A percentile compares a stretch with the other conserved stretches of the same genome.
phyloP scores from a whole-genome alignment of 2,329 filamentous ascomycete genomes.

The Myriangium duriaei region DNA sequence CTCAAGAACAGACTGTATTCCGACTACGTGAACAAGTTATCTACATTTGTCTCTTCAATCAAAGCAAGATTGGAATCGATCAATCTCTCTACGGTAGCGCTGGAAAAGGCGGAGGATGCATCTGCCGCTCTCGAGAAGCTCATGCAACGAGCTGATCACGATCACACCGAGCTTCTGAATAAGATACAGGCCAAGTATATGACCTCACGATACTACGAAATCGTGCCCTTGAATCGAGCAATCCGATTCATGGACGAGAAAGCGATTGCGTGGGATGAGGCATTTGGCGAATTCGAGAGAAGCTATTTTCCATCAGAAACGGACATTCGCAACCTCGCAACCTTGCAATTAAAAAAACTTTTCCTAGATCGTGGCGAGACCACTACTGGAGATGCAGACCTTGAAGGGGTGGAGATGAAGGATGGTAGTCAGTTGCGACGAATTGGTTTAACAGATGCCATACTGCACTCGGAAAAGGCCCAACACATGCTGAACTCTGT shows the following conservation, averaged over 20 bases:
- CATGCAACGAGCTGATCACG: conserved; percentile 67
- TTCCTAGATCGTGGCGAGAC: conserved; percentile 80
- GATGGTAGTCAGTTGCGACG: conserved; percentile 21
- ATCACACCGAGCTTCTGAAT: conserved; percentile 59
- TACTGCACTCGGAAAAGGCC: conserved; percentile 42
- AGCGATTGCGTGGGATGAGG: conserved; percentile 83
- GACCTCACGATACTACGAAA: conserved; percentile 89
- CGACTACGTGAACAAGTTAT: conserved; percentile 69
- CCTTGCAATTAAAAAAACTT: conserved; percentile 85
- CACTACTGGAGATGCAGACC: conserved; percentile 40
- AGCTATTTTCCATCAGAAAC: conserved; percentile 92
- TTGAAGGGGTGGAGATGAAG: conserved; percentile 46
- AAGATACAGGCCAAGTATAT: conserved; percentile 85
- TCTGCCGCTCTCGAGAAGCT: conserved; percentile 69
- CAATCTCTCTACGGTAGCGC: conserved; percentile 77
- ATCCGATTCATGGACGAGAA: conserved; percentile 86
- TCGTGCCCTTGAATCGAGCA: conserved; percentile 82
- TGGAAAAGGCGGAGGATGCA: conserved; percentile 75
- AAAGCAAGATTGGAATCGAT: conserved; percentile 75
- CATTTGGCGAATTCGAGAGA: conserved; percentile 80
- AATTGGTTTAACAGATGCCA: conserved; percentile 34
- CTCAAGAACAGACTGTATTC: conserved; percentile 86
- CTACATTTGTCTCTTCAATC: conserved; percentile 78
- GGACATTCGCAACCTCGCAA: conserved; percentile 83
- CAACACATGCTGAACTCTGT: conserved; percentile 53